Evolutionary conservation across 257 asterid species (phyloP).

Genomic region (Vinca minor): DNA sequence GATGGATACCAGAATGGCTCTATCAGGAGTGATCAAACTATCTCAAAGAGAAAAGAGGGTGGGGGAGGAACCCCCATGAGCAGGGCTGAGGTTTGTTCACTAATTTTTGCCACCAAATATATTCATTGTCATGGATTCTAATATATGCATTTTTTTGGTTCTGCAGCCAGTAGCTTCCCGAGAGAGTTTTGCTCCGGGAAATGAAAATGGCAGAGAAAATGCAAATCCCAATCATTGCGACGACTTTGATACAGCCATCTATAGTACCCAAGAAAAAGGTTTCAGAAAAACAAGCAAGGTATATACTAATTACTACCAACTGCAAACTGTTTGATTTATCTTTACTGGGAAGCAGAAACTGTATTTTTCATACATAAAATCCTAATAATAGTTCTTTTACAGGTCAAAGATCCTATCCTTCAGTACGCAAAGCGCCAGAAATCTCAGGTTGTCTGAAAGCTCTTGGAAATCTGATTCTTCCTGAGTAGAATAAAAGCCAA

Average conservation of each 20-base stretch:
- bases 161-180: conserved; percentile 69
- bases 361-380: too few relatives aligned
- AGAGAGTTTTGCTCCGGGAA: conserved; percentile 68
- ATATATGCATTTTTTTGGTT: conserved; percentile 3
- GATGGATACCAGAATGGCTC: conserved; percentile 38
- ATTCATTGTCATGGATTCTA: not conserved
- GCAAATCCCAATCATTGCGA: conserved; percentile 24
- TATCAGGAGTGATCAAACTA: conserved; percentile 38
- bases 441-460: conserved; percentile 38
- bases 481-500: not conserved
- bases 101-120: not conserved
- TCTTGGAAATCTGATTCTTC: conserved; percentile 6
- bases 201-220: conserved; percentile 34
- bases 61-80: conserved; percentile 64
- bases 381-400: conserved; percentile 9
- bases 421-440: conserved; percentile 74
- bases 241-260: conserved; percentile 33
- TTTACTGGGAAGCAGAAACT: too few relatives aligned
- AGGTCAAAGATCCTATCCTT: conserved; percentile 82
- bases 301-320: conserved; percentile 6
- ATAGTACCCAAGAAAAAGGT: conserved; percentile 62
- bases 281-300: conserved; percentile 83
- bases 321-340: not conserved
- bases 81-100: conserved; percentile 51
- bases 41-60: conserved; percentile 39